Base-by-base conservation (phyloP, 2,329 filamentous ascomycete genomes). In the Alternaria brassicae region DNA sequence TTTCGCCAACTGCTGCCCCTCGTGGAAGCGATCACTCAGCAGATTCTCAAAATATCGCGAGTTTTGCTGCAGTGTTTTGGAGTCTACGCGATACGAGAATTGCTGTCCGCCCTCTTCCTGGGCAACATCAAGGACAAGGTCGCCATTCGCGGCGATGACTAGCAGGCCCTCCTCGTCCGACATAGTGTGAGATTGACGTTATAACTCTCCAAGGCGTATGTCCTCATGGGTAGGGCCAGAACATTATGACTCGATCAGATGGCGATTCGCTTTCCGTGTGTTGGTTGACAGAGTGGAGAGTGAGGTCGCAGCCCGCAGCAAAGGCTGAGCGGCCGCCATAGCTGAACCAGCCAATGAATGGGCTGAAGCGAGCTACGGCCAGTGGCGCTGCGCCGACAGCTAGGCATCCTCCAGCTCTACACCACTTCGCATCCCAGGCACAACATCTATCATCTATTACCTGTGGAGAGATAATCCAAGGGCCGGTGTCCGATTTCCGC, bases 41-140 rank as follows among this genome's bases (percentile, higher is more conserved):
- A 93, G 82, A 56, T 86, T 87, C 55, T 82, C 83, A 73, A 93
- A 93, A 75, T 92, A 93, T 56, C 85, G 85, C 5, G 90, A 92
- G 61, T 86, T 82, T 61, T 81, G 81, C 75, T 83, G 85, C 32
- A 93, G 80, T 0, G 79, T 79, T 12, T 79, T 79, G 1, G 88
- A 78, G 50, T 84, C 82, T 41, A 91, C 89, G 25, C 89, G 84
- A 70, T 89, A 92, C 12, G 82, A 79, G 71, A 88, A 79, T 42
- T 82, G 82, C 60, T 83, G 77, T 41, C 76, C 78, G 3, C 83
- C 86, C 34, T 85, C 88, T 61, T 88, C 84, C 70, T 92, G 91
- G 7, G 83, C 83, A 34, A 92, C 84, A 61, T 88, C 83, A 13
- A 93, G 82, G 30, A 92, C 73, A 19, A 92, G 76, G 69, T 92